Evolutionary conservation across 148 eudicot species (phyloP), one percentile per base, ranked within the genome.

Genomic region (Heliosperma pusillum): DNA sequence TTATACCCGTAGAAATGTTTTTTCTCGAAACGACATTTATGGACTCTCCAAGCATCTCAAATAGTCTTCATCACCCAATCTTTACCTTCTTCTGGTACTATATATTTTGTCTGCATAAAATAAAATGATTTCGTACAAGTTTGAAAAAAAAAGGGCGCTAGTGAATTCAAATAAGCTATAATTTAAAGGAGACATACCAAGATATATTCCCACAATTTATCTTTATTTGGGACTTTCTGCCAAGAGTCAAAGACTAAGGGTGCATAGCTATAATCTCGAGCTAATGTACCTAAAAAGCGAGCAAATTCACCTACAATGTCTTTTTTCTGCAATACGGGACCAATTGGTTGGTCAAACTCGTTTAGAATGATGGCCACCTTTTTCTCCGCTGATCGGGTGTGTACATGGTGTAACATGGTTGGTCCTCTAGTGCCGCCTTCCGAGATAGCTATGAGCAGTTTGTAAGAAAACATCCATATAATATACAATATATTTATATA

Each of bases 211-310:
- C 63, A 55, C 61, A 29, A 27, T n/a, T 27, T 71, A 8, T 71
- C 63, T 55, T 55, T 73, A 25, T 73, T 30, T 1, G 76, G 57
- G 7, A 73, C 76, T 10, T 73, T 33, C 11, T 19, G 67, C 67
- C 76, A 58, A 5, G 76, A 73, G 6, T 21, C 60, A 40, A n/a
- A 7, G 6, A 12, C 60, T 20, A 73, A 60, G 20, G 76, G 76
- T 15, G 76, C 76, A 73, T 59, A 60, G 24, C 20, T 40, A n/a
- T 73, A 73, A 8, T 59, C 76, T 59, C 65, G 55, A 53, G 61
- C 74, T 25, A 55, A 16, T 53, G 74, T 29, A 57, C 65, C 64
- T 40, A 71, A 56, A 30, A 73, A 73, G 1, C 56, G 68, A 40
- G 76, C 59, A 42, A 73, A 60, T 60, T 59, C 36, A 27, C 76